Evolutionary conservation across 371 early-diverging fungal genomes (phyloP), one percentile per base, ranked within the genome.

Genomic region (Parasitella parasitica): DNA sequence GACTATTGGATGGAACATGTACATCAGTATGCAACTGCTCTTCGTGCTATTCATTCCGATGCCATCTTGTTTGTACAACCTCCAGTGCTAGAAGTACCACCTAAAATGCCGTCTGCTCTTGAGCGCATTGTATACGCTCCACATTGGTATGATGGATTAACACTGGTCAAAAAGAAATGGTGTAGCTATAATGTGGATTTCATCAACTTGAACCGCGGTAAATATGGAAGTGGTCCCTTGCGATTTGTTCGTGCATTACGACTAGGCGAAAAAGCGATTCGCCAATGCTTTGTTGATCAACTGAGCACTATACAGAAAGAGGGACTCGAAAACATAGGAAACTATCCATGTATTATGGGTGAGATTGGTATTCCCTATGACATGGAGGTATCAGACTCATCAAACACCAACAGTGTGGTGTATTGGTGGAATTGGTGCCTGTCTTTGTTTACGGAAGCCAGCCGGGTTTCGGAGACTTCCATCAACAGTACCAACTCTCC

Each of bases 351-450:
- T 37, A 54, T 90, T 1, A 69, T 91, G 13, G 91, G 91, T 15
- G 91, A 91, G 68, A 87, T 86, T 49, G 91, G 91, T 35, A 89
- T 91, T 46, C 90, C 91, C 0, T 89, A 85, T 56, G 90, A 91
- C 54, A 81, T 91, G 80, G 77, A 88, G 9, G 37, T 27, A 22
- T 38, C 20, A 7, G 18, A 37, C 18, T 11, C 35, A 63, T 16
- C 35, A 26, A 38, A 26, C 34, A 26, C 35, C 16, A 20, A 2
- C 38, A 16, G n/a, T 22, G 6, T 35, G n/a, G 20, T 39, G n/a
- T 34, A 41, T 35, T 13, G 24, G 3, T 64, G 57, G 57, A 15
- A 36, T 13, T 65, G 65, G 66, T 26, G 59, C 16, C 30, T 49
- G 57, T 63, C 57, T 5, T 61, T 41, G 28, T 56, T 63, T 20